phyloP scores from a whole-genome alignment of 306 rosid species.

The Prosopis cineraria region DNA sequence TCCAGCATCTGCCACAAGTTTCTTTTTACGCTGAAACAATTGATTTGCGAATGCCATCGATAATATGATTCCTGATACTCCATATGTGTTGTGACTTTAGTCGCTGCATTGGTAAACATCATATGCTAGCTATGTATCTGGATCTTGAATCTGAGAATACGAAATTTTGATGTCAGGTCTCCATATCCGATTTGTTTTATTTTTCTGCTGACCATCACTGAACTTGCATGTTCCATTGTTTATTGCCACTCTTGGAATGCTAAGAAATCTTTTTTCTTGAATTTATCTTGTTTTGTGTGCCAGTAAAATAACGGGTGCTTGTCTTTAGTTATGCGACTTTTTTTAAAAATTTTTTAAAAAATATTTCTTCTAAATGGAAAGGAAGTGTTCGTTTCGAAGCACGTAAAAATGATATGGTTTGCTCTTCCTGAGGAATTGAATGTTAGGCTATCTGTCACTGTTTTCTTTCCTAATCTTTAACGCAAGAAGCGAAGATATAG shows the following conservation, averaged over 20 bases:
- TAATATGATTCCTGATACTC: neutral
- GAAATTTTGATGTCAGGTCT: neutral
- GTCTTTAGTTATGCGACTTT: neutral
- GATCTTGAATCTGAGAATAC: neutral
- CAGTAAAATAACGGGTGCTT: neutral
- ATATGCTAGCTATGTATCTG: neutral
- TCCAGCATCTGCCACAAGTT: neutral
- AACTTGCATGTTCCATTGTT: neutral
- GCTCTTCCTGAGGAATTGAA: neutral
- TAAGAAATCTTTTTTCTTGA: neutral
- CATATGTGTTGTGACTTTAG: neutral
- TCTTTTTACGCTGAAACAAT: neutral
- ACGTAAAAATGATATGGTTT: neutral
- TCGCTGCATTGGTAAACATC: neutral
- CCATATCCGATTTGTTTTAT: neutral
- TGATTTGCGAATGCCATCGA: neutral
- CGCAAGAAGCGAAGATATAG: neutral
- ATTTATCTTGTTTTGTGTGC: neutral
- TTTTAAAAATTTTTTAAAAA: neutral
- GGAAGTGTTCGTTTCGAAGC: neutral
- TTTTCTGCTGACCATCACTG: no score
- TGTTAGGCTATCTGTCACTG: neutral
- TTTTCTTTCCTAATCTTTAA: neutral
- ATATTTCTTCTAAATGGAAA: neutral
- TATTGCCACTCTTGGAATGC: neutral